Evolutionary conservation across 208 protist species (phyloP).

Genomic region (Acanthamoeba lugdunensis): DNA sequence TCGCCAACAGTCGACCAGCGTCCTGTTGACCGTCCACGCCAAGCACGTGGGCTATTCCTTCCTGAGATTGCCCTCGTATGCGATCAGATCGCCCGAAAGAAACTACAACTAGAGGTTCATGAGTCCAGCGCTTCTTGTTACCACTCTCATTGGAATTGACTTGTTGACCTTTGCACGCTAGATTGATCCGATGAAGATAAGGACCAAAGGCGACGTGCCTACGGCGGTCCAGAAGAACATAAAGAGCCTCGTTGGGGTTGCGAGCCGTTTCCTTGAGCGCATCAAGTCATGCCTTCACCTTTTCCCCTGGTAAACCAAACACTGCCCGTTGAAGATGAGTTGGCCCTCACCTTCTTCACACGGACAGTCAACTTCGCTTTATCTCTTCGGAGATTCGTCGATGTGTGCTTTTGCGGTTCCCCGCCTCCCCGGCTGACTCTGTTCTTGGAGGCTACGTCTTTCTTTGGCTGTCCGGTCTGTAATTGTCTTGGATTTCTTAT

Average conservation of each 20-base stretch:
- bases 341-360: neutral
- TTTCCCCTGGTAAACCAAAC: neutral
- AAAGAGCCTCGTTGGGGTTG: neutral
- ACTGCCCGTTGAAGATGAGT: too few relatives aligned
- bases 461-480: neutral
- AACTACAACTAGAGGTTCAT: neutral
- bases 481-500: too few relatives aligned
- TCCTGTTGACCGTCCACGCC: constrained; percentile 37
- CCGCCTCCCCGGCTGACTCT: neutral
- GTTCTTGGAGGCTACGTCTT: constrained; percentile 53
- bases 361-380: neutral
- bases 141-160: too few relatives aligned
- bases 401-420: neutral
- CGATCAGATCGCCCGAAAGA: neutral
- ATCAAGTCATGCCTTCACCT: neutral
- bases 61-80: constrained; percentile 8
- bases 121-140: too few relatives aligned
- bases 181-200: neutral
- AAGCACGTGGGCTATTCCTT: constrained; percentile 12
- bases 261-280: neutral
- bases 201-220: neutral
- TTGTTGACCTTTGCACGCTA: neutral
- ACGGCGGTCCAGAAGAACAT: neutral
- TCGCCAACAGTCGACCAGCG: constrained; percentile 7
- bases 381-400: neutral